These are phyloP conservation scores for Monosporascus sp. DNA, from an alignment of 2,329 filamentous ascomycete species.

Conservation along the genomic window DNA sequence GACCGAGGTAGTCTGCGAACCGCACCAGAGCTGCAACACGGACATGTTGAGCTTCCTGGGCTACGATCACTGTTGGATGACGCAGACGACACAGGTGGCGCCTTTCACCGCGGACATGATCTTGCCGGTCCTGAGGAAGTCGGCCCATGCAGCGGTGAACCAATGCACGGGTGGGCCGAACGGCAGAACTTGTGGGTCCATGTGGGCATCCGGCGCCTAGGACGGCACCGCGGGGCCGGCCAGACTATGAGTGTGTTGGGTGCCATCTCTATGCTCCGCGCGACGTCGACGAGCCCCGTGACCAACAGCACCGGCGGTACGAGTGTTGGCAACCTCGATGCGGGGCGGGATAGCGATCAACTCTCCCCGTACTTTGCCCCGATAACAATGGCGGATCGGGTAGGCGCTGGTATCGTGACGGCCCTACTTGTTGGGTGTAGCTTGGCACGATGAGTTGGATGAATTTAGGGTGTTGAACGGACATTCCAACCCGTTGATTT, in stretches of 20 bases:
- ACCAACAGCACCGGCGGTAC: conserved; percentile 49
- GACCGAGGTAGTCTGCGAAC: conserved; percentile 51
- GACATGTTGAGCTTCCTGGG: conserved; percentile 58
- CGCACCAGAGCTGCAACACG: conserved; percentile 43
- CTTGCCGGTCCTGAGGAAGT: conserved; percentile 31
- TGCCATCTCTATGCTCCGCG: conserved; percentile 49
- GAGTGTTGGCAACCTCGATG: conserved; percentile 39
- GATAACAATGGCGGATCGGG: conserved; percentile 40
- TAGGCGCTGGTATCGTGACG: conserved; percentile 45
- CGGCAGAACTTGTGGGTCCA: conserved; percentile 44
- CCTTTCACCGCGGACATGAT: conserved; percentile 32
- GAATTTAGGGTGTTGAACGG: conserved; percentile 34
- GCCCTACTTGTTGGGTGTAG: conserved; percentile 37
- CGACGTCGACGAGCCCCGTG: conserved; percentile 34
- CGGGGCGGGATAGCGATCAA: conserved; percentile 32
- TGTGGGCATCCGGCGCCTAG: conserved; percentile 41
- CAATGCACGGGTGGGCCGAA: conserved; percentile 28
- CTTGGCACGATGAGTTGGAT: conserved; percentile 44
- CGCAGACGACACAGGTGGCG: conserved; percentile 35
- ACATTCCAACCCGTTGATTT: too few species aligned
- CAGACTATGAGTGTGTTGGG: conserved; percentile 57
- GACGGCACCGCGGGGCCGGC: conserved; percentile 54
- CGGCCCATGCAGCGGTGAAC: conserved; percentile 34
- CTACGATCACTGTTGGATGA: conserved; percentile 50
- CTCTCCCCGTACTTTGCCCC: conserved; percentile 21